Base-by-base conservation (phyloP, 179 eudicot species). In the Patellifolia procumbens region DNA sequence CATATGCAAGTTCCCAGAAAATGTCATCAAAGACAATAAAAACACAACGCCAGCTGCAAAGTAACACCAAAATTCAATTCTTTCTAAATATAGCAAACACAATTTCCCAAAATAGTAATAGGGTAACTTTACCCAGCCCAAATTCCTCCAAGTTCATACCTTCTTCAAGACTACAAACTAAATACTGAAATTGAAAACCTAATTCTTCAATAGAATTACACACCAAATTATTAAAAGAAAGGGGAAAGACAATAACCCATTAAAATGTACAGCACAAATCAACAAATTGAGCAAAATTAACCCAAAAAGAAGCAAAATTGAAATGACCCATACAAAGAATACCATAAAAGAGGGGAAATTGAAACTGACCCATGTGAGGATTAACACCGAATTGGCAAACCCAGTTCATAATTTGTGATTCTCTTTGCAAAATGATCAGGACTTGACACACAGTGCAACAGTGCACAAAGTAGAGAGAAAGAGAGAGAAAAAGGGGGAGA, bases 331-430 rank as follows among this genome's bases (percentile, higher is more conserved):
- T 39, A 46, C 15, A 22, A 70, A 24, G 70, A 78, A 29, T 48
- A 69, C 15, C 73, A 68, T 48, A 1, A 29, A 69, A 69, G 31
- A 7, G 2, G 35, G 64, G 43, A 81, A 74, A 61, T n/a, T 55
- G 13, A 6, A 74, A 78, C 84, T 78, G 0, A 82, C 84, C 84
- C 84, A 78, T 72, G 28, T 34, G 58, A 74, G 20, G 56, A 78
- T 68, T 28, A 55, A 31, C 34, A 24, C 75, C 39, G 24, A 74
- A 17, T 53, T 63, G 0, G 26, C 56, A 64, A 26, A 31, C 46
- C 72, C 48, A 52, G 49, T 74, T 43, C 81, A 70, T 62, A 74
- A 65, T 70, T 64, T 13, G 56, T 65, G 76, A 78, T 69, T 63
- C 60, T 0, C 9, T 24, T 10, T 35, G 0, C 22, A 46, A 43